Base-by-base conservation (phyloP, 208 protist genomes). In the Herpetomonas tarakana region DNA sequence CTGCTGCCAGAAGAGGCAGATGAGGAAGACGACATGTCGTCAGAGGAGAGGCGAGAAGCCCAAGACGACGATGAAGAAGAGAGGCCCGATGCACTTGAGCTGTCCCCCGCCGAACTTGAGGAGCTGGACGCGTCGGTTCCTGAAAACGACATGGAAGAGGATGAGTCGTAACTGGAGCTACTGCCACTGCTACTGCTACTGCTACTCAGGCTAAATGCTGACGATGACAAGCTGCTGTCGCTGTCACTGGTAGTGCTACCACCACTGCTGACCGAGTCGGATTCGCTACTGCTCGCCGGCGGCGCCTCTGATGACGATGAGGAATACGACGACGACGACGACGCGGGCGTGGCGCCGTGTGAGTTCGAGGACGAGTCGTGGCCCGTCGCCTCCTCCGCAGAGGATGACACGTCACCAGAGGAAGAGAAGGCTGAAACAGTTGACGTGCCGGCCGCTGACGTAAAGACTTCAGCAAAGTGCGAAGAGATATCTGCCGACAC, bases 251-350 rank as follows among this genome's bases (percentile, higher is more conserved):
- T 41, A 14, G 6, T 14, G 35, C 35, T 41, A 14, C 35, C 14
- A 6, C 35, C 14, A 41, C 35, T 14, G 35, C 35, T 41, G 9
- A 18, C 35, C 14, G 6, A 6, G 35, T 41, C 9, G 6, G 35
- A 41, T 14, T n/a, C n/a, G n/a, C n/a, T n/a, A n/a, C n/a, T n/a
- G n/a, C n/a, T n/a, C n/a, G n/a, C n/a, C n/a, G n/a, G n/a, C n/a
- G n/a, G n/a, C n/a, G n/a, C n/a, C 46, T 52, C 46, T 27, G 46
- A 7, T 22, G 46, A 52, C 11, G 46, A 52, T 12, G 46, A 52
- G 19, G 46, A 19, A 7, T 21, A 18, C 35, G 14, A 41, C 6
- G 14, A 41, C 9, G 35, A 41, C 35, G 35, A 41, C 35, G 35
- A 41, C 35, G 35, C 6, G 9, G 35, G n/a, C n/a, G n/a, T n/a